Base-by-base conservation (phyloP, 805 yeast species). In the Kodamaea fukazawae region DNA sequence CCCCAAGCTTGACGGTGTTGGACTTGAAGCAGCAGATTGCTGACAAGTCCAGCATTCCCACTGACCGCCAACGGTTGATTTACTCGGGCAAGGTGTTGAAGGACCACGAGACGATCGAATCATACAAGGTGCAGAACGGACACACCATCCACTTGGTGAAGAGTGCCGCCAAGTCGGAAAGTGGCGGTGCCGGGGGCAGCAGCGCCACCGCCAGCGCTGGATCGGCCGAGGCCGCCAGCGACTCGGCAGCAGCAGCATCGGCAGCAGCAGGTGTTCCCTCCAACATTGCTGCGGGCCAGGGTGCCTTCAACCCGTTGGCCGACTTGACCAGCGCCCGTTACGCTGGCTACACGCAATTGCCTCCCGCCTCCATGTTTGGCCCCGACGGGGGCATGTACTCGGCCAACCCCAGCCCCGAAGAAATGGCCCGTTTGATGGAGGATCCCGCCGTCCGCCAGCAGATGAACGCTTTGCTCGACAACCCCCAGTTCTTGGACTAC, bases 251-350 rank as follows among this genome's bases (percentile, higher is more conserved):
- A 9, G 29, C 49, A 15, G 44, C 50, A 20, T 25, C 54, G 8
- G 30, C 42, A 12, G 34, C 50, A 8, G 28, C 48, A n/a, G 55
- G 51, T 7, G 80, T 81, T 15, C 96, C 97, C n/a, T 60, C 81
- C 12, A 86, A 83, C 54, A 73, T 91, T 34, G 79, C 96, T 3
- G 78, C 97, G 2, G 99, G 99, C 4, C 83, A 79, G 47, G 93
- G 91, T 9, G 76, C 95, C 0, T 86, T 83, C 62, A 88, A 93
- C 61, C 95, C 96, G 27, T 72, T 93, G 54, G 90, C 96, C 8
- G 96, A 85, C 48, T 71, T 91, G 48, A 91, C 98, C 0, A 91
- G 96, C 36, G 98, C 98, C 2, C 78, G 97, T 40, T 93, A 89
- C 56, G 97, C 98, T 2, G 99, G 99, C 1, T 81, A 79, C 52